phyloP scores from a whole-genome alignment of 306 rosid genomes.

The Sindora glabra region DNA sequence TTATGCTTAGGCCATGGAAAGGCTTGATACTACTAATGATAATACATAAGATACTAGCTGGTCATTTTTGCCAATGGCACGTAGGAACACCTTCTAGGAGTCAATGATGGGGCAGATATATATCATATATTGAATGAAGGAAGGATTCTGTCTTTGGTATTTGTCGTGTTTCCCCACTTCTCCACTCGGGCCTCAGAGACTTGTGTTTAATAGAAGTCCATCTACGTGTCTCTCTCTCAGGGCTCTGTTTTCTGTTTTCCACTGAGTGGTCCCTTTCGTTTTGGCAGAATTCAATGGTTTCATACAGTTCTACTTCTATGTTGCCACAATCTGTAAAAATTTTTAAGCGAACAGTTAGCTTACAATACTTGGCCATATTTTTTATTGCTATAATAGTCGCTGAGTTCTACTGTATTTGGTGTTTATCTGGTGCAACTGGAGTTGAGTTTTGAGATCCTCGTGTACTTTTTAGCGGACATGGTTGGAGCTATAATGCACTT shows the following conservation, averaged over 20 bases:
- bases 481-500: not conserved
- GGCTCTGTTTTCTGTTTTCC: not conserved
- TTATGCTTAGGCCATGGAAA: not conserved
- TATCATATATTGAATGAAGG: too few species aligned
- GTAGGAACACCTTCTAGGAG: too few species aligned
- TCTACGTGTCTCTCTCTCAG: not conserved
- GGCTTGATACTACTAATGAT: not conserved
- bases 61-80: not conserved
- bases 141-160: not conserved
- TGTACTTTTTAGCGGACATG: not conserved
- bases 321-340: not conserved
- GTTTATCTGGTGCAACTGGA: not conserved
- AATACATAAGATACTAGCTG: not conserved
- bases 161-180: not conserved
- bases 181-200: not conserved
- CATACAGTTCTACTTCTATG: not conserved
- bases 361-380: not conserved
- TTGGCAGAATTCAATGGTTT: not conserved
- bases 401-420: not conserved
- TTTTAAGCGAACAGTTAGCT: not conserved
- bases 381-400: not conserved
- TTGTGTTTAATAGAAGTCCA: not conserved
- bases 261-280: not conserved
- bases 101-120: too few species aligned
- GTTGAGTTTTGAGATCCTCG: not conserved